Conservation (phyloP, 768 basidiomycete species). For the Hericium coralloides region DNA sequence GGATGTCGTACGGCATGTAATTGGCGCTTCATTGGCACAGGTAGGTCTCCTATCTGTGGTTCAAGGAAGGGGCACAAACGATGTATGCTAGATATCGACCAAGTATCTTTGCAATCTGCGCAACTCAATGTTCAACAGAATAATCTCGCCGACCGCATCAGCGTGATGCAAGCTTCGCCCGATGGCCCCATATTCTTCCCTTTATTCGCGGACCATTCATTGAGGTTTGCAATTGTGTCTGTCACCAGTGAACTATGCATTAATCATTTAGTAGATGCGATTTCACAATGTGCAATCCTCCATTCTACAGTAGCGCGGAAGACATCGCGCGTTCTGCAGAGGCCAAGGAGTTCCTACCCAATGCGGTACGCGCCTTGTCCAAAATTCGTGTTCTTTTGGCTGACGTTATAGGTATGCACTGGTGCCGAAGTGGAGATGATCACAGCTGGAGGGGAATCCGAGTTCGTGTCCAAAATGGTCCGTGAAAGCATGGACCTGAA, state of each 20-base stretch:
- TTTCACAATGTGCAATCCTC: slow-evolving; percentile 94
- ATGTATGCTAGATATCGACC: slow-evolving; percentile 55
- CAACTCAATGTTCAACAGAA: slow-evolving; percentile 50
- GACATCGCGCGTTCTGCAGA: slow-evolving; percentile 56
- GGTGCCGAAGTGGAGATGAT: slow-evolving; percentile 87
- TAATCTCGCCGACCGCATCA: slow-evolving; percentile 40
- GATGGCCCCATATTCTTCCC: slow-evolving; percentile 34
- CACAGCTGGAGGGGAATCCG: slow-evolving; percentile 75
- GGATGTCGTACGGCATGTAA: slow-evolving; percentile 40
- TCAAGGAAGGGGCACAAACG: neutral
- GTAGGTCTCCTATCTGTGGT: slow-evolving; percentile 24
- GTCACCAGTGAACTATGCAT: neutral
- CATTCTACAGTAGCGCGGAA: slow-evolving; percentile 74
- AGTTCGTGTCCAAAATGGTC: slow-evolving; percentile 73
- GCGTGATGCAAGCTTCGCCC: slow-evolving; percentile 29
- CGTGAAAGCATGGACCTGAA: slow-evolving; percentile 50
- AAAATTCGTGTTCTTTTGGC: neutral
- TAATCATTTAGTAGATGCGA: slow-evolving; percentile 36
- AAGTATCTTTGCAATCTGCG: slow-evolving; percentile 48
- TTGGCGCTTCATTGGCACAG: slow-evolving; percentile 65
- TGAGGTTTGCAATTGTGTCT: too few relatives aligned
- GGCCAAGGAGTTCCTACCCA: slow-evolving; percentile 57
- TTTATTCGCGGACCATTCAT: too few relatives aligned
- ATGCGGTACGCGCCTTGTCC: slow-evolving; percentile 43
- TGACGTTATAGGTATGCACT: slow-evolving; percentile 58